Evolutionary conservation across 2,329 filamentous ascomycete genomes (phyloP).

Genomic region (Aureobasidium sp.): DNA sequence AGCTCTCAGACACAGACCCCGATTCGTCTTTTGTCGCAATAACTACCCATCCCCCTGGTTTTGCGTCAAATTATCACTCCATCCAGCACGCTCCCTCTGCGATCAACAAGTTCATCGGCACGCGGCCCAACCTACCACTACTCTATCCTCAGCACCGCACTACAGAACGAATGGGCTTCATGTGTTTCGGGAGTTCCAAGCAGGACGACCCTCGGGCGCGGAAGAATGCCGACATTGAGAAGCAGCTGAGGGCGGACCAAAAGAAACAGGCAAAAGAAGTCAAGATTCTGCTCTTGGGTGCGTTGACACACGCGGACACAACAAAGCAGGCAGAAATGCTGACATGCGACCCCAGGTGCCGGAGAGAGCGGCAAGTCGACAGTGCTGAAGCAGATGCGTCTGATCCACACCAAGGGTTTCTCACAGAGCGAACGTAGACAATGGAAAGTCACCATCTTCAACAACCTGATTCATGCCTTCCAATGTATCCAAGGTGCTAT

Average conservation of each 20-base stretch:
- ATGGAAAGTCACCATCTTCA: slow-evolving; percentile 93
- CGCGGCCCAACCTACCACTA: neutral
- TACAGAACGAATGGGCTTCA: slow-evolving; percentile 29
- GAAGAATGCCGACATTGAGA: slow-evolving; percentile 70
- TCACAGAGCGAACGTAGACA: slow-evolving; percentile 82
- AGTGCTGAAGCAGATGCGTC: slow-evolving; percentile 97
- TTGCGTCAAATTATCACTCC: neutral
- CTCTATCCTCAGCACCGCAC: neutral
- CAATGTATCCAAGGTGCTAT: slow-evolving; percentile 87
- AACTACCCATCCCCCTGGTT: neutral
- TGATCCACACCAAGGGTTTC: slow-evolving; percentile 93
- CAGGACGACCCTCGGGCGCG: slow-evolving; percentile 41
- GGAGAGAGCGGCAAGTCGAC: slow-evolving; percentile 96
- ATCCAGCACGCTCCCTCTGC: neutral
- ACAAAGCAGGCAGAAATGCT: slow-evolving; percentile 18
- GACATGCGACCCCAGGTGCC: slow-evolving; percentile 56
- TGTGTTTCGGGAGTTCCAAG: slow-evolving; percentile 46
- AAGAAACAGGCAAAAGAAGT: slow-evolving; percentile 81
- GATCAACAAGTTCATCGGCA: neutral
- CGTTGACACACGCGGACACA: slow-evolving; percentile 12
- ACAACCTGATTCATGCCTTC: slow-evolving; percentile 88
- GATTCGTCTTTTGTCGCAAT: neutral
- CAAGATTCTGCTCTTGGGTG: slow-evolving; percentile 89
- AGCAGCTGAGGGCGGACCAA: slow-evolving; percentile 76
- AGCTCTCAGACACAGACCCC: slow-evolving; percentile 4